Evolutionary conservation across 768 basidiomycete species (phyloP), one percentile per base, ranked within the genome.

Genomic region (Lentinula edodes): DNA sequence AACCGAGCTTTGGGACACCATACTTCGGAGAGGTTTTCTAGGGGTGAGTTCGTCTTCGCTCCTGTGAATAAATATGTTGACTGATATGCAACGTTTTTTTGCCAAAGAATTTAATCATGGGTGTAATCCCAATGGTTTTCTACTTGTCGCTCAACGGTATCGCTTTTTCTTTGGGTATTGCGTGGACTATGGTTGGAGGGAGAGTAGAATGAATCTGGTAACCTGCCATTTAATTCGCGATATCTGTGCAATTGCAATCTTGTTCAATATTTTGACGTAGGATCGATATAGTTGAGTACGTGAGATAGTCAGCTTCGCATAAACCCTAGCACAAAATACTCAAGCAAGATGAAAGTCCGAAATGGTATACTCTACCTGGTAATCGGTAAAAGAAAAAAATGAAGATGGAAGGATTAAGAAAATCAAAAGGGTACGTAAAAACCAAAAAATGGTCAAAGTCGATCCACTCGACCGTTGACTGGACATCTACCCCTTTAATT

Each of bases 1-100:
- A 67, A 81, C 78, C 2, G 85, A 87, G 68, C 69, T 87, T 6
- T 85, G 82, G 82, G 85, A 86, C 28, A 84, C 83, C 1, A 80
- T 87, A 56, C 75, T 73, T 3, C 76, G 85, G 0, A 70, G 85
- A 55, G 84, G 84, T 0, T 15, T 36, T 7, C 12, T 52, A 15
- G 51, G 51, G 13, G 51, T 52, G n/a, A 52, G 51, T 6, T 15
- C 6, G 34, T 35, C 28, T 2, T 35, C 13, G 7, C 13, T 16
- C 1, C 18, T 34, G 7, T 4, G 9, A 6, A 34, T n/a, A 35
- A n/a, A 15, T 9, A 23, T 18, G 9, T 34, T 51, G 18, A 34
- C 23, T 34, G 32, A 52, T 35, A 15, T 12, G 6, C 35, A 16
- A 8, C 20, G n/a, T 8, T 48, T 52, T 32, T 18, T 20, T 83